A percentile compares a stretch with the other conserved stretches of the same genome.
These are phyloP conservation scores for Coemansia sp. DNA, from an alignment of 192 early-diverging fungal genomes.

Conservation along the genomic window DNA sequence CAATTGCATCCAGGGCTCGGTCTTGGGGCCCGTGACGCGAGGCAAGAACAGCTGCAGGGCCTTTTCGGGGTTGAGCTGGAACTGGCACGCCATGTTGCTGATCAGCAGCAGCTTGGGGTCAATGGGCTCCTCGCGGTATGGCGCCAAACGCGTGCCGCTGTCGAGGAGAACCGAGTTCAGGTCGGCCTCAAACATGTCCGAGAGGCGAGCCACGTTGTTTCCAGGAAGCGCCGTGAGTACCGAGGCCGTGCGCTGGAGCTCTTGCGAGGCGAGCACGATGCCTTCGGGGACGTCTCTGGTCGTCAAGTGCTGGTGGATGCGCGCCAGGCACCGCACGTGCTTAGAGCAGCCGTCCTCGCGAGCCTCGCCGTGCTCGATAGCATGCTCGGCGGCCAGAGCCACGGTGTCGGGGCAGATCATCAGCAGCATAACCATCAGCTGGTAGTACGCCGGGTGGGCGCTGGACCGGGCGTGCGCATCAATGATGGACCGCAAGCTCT, in stretches of 20 bases:
- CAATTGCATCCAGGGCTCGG: constrained; percentile 78
- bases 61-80: constrained; percentile 75
- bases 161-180: constrained; percentile 48
- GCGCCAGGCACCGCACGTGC: constrained; percentile 37
- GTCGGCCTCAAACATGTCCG: constrained; percentile 44
- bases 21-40: constrained; percentile 65
- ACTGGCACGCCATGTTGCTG: constrained; percentile 74
- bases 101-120: constrained; percentile 77
- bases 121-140: constrained; percentile 62
- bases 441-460: constrained; percentile 80
- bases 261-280: constrained; percentile 37
- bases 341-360: constrained; percentile 50
- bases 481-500: constrained; percentile 42
- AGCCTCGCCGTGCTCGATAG: constrained; percentile 61
- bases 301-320: constrained; percentile 45
- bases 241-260: constrained; percentile 40
- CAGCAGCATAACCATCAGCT: constrained; percentile 84
- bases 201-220: constrained; percentile 44
- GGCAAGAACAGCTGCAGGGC: constrained; percentile 76
- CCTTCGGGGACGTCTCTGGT: constrained; percentile 47
- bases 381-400: constrained; percentile 51
- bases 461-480: constrained; percentile 65
- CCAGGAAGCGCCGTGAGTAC: constrained; percentile 43
- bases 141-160: constrained; percentile 46
- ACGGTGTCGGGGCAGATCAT: constrained; percentile 80